Evolutionary conservation across 192 early-diverging fungal species (phyloP).

Genomic region (Coemansia javaensis): DNA sequence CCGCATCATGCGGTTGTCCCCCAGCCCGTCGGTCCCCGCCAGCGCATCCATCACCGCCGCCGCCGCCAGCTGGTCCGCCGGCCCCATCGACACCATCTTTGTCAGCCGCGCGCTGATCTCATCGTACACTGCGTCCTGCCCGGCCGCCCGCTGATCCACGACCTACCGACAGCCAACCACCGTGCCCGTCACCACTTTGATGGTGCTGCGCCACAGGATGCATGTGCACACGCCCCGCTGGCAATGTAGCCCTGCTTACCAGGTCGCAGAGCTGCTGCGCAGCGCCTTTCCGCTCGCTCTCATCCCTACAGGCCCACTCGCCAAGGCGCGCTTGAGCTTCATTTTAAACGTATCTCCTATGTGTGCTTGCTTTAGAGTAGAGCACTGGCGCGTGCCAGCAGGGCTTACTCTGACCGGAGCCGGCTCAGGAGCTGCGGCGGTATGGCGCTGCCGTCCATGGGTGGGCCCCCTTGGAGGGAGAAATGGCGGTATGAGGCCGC

Average conservation of each 20-base stretch:
- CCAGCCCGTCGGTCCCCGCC: constrained; percentile 24
- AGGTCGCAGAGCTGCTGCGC: constrained; percentile 4
- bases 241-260: no score
- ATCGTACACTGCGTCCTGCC: constrained; percentile 14
- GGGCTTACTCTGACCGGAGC: constrained; percentile 1
- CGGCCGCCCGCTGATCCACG: background rate
- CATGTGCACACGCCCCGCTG: no score
- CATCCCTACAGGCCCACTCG: background rate
- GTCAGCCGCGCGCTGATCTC: constrained; percentile 15
- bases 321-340: background rate
- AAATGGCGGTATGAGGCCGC: no score
- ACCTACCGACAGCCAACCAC: no score
- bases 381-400: no score
- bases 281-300: background rate
- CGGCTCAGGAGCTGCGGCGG: background rate
- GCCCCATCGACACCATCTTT: constrained; percentile 5
- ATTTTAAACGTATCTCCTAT: background rate
- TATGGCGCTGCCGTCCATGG: background rate
- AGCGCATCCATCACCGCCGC: constrained; percentile 30
- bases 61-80: constrained; percentile 20
- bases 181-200: background rate
- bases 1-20: constrained; percentile 25
- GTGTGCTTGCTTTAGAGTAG: background rate
- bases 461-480: no score
- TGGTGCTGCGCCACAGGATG: background rate